Conservation (phyloP, 441 rosid species). For the Eutrema salsugineum region DNA sequence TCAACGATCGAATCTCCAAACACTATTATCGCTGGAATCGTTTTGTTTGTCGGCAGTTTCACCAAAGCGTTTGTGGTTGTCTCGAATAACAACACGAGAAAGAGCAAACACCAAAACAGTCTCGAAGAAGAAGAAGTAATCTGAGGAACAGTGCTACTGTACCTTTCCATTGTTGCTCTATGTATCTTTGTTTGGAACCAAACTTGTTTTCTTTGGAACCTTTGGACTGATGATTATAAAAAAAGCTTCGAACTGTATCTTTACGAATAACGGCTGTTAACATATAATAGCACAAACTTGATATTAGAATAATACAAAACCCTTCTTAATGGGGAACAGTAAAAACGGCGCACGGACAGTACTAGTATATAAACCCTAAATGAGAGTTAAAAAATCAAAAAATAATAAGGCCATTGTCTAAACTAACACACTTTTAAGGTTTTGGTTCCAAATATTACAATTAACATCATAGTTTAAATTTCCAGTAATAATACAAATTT, state of each 20-base stretch:
- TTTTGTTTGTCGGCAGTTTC: slow-evolving; percentile 28
- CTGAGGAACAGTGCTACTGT: background rate
- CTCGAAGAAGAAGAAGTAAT: background rate
- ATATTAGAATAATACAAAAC: no score
- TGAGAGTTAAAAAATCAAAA: no score
- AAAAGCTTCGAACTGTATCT: background rate
- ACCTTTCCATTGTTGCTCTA: slow-evolving; percentile 7
- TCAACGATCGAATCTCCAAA: slow-evolving; percentile 58
- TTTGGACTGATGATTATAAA: background rate
- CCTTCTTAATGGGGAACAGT: no score
- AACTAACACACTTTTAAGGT: no score
- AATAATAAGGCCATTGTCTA: no score
- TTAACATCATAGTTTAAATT: no score
- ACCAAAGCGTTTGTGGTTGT: slow-evolving; percentile 16
- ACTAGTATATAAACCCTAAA: no score
- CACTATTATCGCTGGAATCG: slow-evolving; percentile 34
- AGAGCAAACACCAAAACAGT: background rate
- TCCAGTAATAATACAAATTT: no score
- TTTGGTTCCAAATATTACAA: no score
- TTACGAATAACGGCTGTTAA: background rate
- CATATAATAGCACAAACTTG: no score
- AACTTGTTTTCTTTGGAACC: background rate
- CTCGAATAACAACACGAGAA: slow-evolving; percentile 4
- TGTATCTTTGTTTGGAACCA: background rate
- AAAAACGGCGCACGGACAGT: no score